Base-by-base conservation (phyloP, 2,329 filamentous ascomycete species). In the Fusarium humuli region DNA sequence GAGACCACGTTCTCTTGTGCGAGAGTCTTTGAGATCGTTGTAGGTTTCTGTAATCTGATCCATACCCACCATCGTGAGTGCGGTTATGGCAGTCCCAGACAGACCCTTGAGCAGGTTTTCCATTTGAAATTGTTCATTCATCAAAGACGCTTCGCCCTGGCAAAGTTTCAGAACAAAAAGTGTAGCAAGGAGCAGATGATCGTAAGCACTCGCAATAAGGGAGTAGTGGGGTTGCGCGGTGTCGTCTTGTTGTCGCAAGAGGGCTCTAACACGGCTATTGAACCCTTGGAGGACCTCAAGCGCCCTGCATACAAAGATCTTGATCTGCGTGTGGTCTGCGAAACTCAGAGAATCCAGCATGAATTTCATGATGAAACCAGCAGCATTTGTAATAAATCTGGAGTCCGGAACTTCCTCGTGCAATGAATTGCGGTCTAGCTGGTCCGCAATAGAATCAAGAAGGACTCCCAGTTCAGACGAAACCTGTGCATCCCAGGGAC, bases 401-500 rank as follows among this genome's bases (percentile, higher is more conserved):
- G 73, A 12, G 67, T 70, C 58, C 7, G 56, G 9, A 7, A 47
- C 30, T 25, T 50, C 58, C 8, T 52, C 41, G 13, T 54, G 48
- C 18, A 25, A 45, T 3, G 46, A 32, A 20, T 23, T 20, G 12
- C 49, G 61, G 61, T 79, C 76, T n/a, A 81, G 61, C 47, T 85
- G 80, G 34, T 90, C 87, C 13, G 80, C 75, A 32, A 91, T 78
- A 76, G 84, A 88, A 75, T 91, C 89, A 61, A 90, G 80, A n/a
- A 89, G 77, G 41, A 90, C 81, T 4, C 89, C 88, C 22, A 91
- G 70, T 70, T 91, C 88, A 6, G 88, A 90, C 3, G 89, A 90
- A 4, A 85, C 83, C 32, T 82, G 82, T 12, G 86, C 85, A 68
- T 88, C 80, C 89, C 89, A 91, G 4, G 69, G 47, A 10, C 82